These are phyloP conservation scores for Liriodendron chinense DNA, from an alignment of 164 flowering plant genomes.

Conservation along the genomic window DNA sequence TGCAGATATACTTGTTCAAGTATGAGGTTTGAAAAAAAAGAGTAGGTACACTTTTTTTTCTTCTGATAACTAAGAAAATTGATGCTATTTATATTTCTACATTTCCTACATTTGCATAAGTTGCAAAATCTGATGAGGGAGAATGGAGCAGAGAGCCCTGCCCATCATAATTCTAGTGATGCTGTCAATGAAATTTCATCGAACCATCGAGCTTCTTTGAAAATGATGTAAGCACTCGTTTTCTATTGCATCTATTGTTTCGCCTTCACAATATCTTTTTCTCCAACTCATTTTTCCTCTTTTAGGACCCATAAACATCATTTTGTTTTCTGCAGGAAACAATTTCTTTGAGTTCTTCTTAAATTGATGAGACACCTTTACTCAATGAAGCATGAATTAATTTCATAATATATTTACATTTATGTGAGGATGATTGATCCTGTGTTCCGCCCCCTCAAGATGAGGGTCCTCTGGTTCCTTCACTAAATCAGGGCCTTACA, in stretches of 20 bases:
- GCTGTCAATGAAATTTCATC: constrained; percentile 28
- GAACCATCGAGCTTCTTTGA: constrained; percentile 61
- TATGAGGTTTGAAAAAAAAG: not conserved
- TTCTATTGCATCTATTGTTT: too few relatives aligned
- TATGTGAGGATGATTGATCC: not conserved
- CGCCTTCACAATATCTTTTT: not conserved
- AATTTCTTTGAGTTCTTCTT: not conserved
- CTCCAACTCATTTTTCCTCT: not conserved
- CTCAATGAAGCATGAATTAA: too few relatives aligned
- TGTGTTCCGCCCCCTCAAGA: too few relatives aligned
- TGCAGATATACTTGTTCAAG: not conserved
- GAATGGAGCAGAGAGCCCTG: constrained; percentile 30
- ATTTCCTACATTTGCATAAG: constrained; percentile 29
- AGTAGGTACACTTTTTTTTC: not conserved
- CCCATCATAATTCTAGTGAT: constrained; percentile 26
- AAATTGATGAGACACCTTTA: not conserved
- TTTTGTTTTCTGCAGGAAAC: not conserved
- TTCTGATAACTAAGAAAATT: not conserved
- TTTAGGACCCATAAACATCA: not conserved
- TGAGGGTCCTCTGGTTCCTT: too few relatives aligned
- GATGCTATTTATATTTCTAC: not conserved
- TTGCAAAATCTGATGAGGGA: constrained; percentile 27
- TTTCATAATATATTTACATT: too few relatives aligned
- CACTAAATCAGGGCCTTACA: too few relatives aligned
- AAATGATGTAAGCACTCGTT: constrained; percentile 59